Evolutionary conservation across 257 asterid species (phyloP), one percentile per base, ranked within the genome.

Genomic region (Solanum ossicruentum): DNA sequence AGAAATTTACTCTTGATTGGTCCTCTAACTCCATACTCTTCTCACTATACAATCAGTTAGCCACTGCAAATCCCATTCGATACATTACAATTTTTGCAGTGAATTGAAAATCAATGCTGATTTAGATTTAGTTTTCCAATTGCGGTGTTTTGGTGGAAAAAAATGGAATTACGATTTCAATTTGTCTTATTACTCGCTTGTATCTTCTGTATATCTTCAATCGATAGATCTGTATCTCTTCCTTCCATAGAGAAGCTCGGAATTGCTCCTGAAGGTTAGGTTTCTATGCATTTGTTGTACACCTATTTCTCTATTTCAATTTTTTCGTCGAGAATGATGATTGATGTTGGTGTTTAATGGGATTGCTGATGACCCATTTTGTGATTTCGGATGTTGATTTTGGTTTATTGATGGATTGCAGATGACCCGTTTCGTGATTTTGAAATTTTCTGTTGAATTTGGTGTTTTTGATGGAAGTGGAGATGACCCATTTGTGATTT

Each of bases 201-300:
- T 73, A 47, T 83, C 18, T 32, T 41, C 3, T 82, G 58, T 23
- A 16, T 51, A 47, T 66, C 23, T 67, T 83, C 67, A 39, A 49
- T 65, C 28, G 63, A 39, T 60, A 83, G 85, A 83, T 83, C 85
- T 10, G 52, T 28, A 10, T 69, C 67, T 39, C 49, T 71, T 83
- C 43, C 67, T 11, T 66, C 80, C 5, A 41, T 36, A 6, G 80
- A 10, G 5, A 56, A 47, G 12, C 66, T 66, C 2, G 85, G 85
- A 66, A 83, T 83, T 56, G 16, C 85, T 15, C 85, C 85, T 32
- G 54, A 83, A 83, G 85, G 85, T 83, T 70, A 12, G 26, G 28
- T 26, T 26, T 21, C 28, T 45, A 26, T 81, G 61, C 39, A 60
- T 81, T 39, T 17, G 15, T 51, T 21, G 5, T 61, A n/a, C 10